Base-by-base conservation (phyloP, 768 basidiomycete species). In the Serendipita sp. region DNA sequence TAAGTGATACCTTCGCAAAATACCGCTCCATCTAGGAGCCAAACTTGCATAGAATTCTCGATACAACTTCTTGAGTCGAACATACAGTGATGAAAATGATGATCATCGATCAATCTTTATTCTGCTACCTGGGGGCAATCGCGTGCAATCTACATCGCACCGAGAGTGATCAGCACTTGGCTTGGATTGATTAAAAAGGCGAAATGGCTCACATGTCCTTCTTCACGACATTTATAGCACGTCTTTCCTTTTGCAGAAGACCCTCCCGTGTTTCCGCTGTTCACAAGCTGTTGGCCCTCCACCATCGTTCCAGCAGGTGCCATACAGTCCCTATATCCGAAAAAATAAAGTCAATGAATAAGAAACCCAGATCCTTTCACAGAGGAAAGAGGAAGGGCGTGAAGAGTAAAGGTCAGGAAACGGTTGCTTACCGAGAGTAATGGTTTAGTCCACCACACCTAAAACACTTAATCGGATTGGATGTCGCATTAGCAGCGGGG, bases 381-480 rank as follows among this genome's bases (percentile, higher is more conserved):
- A 41, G 38, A 41, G 7, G 38, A 41, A 13, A 41, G 38, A 62
- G 38, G 34, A 37, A 37, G 32, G 63, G 30, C 53, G 44, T 63
- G 68, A 32, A 66, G 68, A 60, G 48, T 67, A 67, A 58, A 70
- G 56, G 70, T 70, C 70, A 60, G 24, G 48, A 41, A 24, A 65
- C 63, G 44, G 3, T 32, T 11, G 58, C 70, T 65, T 72, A 88
- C 88, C 81, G 84, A 11, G 89, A 89, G 80, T 89, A 83, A 72
- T 91, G 89, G 76, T 93, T 94, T 13, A 87, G 84, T 34, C 89
- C 89, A 53, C 90, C 89, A 71, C 92, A 95, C 60, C 88, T 84
- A 74, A 88, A 93, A 71, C 92, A 95, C 74, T 88, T 90, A 62
- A 93, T 85, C 16, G 88, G 86, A 62, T 88, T 88, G 58, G 90